Percentiles rank a stretch among this genome's conserved stretches.
phyloP scores from a whole-genome alignment of 345 rosid species.

The Salix exigua region DNA sequence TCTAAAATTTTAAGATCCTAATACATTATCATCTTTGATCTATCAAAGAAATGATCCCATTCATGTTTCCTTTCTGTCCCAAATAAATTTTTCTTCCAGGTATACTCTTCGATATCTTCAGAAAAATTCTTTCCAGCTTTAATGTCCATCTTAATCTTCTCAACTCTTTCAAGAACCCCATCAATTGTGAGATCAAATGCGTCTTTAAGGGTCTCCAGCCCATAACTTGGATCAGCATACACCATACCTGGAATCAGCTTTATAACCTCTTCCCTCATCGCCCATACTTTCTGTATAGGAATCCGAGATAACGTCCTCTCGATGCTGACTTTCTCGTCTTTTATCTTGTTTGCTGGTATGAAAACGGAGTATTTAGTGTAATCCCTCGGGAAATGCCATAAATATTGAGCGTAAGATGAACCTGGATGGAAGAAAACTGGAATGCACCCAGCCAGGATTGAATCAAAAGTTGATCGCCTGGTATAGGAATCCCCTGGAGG shows the following conservation, averaged over 20 bases:
- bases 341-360: slow-evolving; percentile 40
- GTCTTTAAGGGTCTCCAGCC: slow-evolving; percentile 52
- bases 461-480: slow-evolving; percentile 72
- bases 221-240: slow-evolving; percentile 55
- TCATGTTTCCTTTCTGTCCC: slow-evolving; percentile 47
- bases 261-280: slow-evolving; percentile 62
- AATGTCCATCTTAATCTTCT: slow-evolving; percentile 33
- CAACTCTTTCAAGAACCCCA: slow-evolving; percentile 62
- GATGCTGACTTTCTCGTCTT: slow-evolving; percentile 43
- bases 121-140: slow-evolving; percentile 31
- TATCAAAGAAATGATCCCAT: slow-evolving; percentile 61
- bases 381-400: slow-evolving; percentile 77
- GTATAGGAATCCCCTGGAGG: slow-evolving; percentile 85
- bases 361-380: slow-evolving; percentile 53
- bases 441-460: slow-evolving; percentile 77
- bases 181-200: slow-evolving; percentile 65
- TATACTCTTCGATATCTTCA: slow-evolving; percentile 41
- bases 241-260: slow-evolving; percentile 53
- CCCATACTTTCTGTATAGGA: slow-evolving; percentile 27
- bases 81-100: slow-evolving; percentile 57
- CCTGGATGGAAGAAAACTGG: slow-evolving; percentile 92
- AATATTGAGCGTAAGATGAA: slow-evolving; percentile 71
- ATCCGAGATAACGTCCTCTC: slow-evolving; percentile 44
- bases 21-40: slow-evolving; percentile 1
- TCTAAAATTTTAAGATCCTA: no score